Base-by-base conservation (phyloP, 2,329 filamentous ascomycete genomes). In the Cladobotryum mycophilum region DNA sequence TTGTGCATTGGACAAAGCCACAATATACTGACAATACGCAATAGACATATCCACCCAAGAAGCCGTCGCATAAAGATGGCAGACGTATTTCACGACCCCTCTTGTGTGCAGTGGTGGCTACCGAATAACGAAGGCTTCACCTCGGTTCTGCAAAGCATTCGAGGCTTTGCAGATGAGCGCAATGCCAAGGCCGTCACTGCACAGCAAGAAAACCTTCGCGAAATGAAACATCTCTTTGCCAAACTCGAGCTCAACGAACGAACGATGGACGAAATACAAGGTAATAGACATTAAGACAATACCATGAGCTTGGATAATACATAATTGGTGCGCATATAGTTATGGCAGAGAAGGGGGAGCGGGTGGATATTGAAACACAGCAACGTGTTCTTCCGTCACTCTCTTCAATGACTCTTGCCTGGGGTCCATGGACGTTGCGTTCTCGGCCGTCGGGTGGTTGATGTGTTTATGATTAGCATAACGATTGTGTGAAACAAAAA, bases 21-120 rank as follows among this genome's bases (percentile, higher is more conserved):
- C 33, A 12, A 33, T 25, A 18, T 46, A 36, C 51, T 53, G 9
- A 40, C 44, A 35, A 15, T 30, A 8, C 30, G 20, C 13, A 7
- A 13, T 55, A 96, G 92, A 37, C 96, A 95, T 64, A 86, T 96
- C 20, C 91, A 89, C 58, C 86, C 91, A 1, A 74, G 81, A 30
- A 80, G 81, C 12, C 84, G 92, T 60, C 85, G 92, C 52, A 75
- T 72, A 33, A 84, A 85, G 57, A 86, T 97, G 78, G 82, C 87
- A 33, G 79, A 86, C 43, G 67, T 89, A 20, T 96, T 93, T 76
- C 75, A 79, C 53, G 80, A 88, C 41, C 78, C 81, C 13, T 82
- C 84, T 17, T 82, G 90, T 48, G 80, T 81, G 41, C 77, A 85
- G 51, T 96, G 90, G 89, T 99, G 93, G 93, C 78, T 96, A 3